Percentiles rank a stretch among this genome's conserved stretches.
Conservation (phyloP, 2,329 filamentous ascomycete species). For the Aspergillus floridensis region DNA sequence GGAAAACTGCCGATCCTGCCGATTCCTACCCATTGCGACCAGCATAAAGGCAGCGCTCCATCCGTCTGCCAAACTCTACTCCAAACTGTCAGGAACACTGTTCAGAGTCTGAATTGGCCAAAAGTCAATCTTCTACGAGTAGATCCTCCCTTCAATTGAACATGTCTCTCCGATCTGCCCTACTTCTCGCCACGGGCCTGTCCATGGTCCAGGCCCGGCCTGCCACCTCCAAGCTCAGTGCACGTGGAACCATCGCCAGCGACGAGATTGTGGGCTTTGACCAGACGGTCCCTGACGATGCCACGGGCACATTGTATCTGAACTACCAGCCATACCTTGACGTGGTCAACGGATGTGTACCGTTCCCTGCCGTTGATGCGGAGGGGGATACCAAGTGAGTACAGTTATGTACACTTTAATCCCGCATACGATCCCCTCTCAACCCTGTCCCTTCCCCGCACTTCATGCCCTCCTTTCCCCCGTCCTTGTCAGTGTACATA, state of each 20-base stretch:
- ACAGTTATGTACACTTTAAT: not conserved
- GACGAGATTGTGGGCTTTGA: constrained; percentile 54
- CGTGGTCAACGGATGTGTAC: constrained; percentile 60
- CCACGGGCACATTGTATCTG: constrained; percentile 49
- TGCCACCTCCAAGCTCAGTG: constrained; percentile 2
- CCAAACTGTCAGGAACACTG: not conserved
- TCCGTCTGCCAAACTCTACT: not conserved
- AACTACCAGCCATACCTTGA: constrained; percentile 58
- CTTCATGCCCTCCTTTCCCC: not conserved
- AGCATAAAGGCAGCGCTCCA: not conserved
- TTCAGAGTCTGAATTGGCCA: not conserved
- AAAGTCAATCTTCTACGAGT: not conserved
- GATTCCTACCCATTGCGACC: not conserved
- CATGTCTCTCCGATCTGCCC: constrained; percentile 4
- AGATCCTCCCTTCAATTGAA: too few relatives aligned
- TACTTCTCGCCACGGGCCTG: constrained; percentile 6
- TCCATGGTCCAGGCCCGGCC: constrained; percentile 1
- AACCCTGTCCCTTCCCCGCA: not conserved
- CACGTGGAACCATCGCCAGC: constrained; percentile 45
- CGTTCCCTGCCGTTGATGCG: constrained; percentile 61
- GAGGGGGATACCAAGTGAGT: constrained; percentile 56
- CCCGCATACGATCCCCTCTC: not conserved
- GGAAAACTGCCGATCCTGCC: not conserved
- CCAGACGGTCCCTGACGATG: constrained; percentile 51
- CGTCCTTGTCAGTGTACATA: not conserved